Evolutionary conservation across 441 rosid species (phyloP).

Genomic region (Aleurites moluccanus): DNA sequence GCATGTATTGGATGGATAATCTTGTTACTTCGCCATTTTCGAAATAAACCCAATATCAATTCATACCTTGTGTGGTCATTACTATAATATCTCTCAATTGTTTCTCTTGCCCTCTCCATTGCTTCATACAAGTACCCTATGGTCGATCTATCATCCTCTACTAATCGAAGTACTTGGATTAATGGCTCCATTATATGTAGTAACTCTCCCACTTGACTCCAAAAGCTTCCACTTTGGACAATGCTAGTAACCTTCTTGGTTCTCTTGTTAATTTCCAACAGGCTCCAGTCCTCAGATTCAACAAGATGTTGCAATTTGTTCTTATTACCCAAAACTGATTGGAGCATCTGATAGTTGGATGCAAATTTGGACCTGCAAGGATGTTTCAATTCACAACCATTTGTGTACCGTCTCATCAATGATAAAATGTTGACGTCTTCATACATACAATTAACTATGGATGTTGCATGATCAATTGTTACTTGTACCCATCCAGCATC

Average conservation of each 20-base stretch:
- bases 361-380: neutral
- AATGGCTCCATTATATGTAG: neutral
- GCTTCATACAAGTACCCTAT: too few relatives aligned
- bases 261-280: neutral
- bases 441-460: neutral
- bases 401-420: neutral
- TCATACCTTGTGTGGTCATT: neutral
- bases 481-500: neutral
- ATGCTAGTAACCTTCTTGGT: neutral
- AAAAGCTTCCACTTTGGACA: neutral
- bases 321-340: neutral
- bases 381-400: neutral
- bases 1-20: too few relatives aligned
- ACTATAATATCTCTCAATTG: neutral
- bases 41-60: too few relatives aligned
- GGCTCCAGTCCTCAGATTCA: neutral
- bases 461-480: neutral
- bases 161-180: neutral
- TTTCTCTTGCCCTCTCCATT: too few relatives aligned
- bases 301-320: neutral
- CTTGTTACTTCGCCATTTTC: too few relatives aligned
- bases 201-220: neutral
- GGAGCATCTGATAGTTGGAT: slow-evolving; percentile 7
- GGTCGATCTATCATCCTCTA: neutral
- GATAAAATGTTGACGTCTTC: neutral